Evolutionary conservation across 345 rosid species (phyloP).

Genomic region (Eucalyptus victrix): DNA sequence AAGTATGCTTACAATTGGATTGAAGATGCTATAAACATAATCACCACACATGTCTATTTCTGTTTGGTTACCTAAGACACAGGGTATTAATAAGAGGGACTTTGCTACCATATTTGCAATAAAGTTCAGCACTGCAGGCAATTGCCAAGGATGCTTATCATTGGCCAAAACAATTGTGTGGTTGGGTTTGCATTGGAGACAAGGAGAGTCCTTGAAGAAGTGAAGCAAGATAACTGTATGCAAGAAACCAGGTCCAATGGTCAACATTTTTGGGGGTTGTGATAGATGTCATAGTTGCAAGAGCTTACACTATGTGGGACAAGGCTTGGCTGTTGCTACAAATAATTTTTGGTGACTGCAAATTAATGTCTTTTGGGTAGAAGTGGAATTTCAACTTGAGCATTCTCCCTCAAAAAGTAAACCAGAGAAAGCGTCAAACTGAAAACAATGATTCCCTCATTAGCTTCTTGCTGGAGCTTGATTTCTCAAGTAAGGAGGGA

Average conservation of each 20-base stretch:
- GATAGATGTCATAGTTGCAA: background rate
- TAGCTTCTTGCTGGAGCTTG: background rate
- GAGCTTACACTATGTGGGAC: background rate
- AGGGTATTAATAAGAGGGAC: background rate
- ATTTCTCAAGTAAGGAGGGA: background rate
- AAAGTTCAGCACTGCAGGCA: background rate
- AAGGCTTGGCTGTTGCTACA: background rate
- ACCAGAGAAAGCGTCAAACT: background rate
- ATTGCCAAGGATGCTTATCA: background rate
- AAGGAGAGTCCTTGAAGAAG: background rate
- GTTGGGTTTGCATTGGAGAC: background rate
- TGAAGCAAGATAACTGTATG: background rate
- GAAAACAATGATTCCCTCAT: background rate
- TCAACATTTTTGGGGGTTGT: background rate
- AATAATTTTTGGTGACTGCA: background rate
- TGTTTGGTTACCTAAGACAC: background rate
- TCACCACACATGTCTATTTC: background rate
- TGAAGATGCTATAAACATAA: background rate
- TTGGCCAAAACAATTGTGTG: background rate
- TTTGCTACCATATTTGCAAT: background rate
- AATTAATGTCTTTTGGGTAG: background rate
- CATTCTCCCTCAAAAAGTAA: background rate
- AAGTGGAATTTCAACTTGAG: background rate
- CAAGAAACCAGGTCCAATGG: background rate
- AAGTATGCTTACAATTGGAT: background rate